These are phyloP conservation scores for Trichoderma aggressivum DNA, from an alignment of 2,329 filamentous ascomycete genomes.

Conservation along the genomic window DNA sequence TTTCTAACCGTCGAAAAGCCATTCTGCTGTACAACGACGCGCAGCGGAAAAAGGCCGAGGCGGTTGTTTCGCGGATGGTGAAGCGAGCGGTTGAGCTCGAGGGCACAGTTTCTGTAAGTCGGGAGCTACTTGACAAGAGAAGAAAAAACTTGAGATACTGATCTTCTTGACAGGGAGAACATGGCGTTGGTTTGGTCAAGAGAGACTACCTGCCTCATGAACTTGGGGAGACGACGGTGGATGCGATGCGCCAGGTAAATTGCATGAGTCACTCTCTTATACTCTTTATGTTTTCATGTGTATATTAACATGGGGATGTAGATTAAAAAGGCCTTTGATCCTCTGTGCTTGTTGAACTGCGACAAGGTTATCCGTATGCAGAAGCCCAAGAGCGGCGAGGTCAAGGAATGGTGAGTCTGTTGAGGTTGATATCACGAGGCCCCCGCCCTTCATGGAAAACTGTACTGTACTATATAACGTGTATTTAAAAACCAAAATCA, in stretches of 20 bases:
- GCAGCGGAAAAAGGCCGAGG: constrained; percentile 64
- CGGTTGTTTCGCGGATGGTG: constrained; percentile 77
- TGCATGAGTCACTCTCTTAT: neutral
- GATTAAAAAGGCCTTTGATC: constrained; percentile 80
- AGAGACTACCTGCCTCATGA: constrained; percentile 78
- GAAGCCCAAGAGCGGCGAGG: constrained; percentile 41
- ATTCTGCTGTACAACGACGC: constrained; percentile 61
- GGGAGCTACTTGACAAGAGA: neutral
- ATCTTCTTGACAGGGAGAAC: constrained; percentile 57
- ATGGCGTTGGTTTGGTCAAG: constrained; percentile 81
- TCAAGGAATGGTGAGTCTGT: constrained; percentile 41
- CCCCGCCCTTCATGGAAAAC: neutral
- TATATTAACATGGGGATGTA: constrained; percentile 31
- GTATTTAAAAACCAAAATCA: neutral
- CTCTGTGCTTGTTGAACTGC: constrained; percentile 65
- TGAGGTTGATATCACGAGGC: neutral
- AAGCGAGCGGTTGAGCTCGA: constrained; percentile 82
- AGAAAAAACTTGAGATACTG: neutral
- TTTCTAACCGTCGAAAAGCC: constrained; percentile 31
- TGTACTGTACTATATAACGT: neutral
- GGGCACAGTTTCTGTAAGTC: constrained; percentile 69
- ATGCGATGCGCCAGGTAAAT: constrained; percentile 75
- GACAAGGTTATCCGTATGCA: constrained; percentile 66
- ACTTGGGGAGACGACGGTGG: constrained; percentile 69
- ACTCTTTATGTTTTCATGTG: neutral